Percentiles rank a stretch among this genome's conserved stretches.
Evolutionary conservation across 345 rosid genomes (phyloP).

Genomic region (Excoecaria agallocha): DNA sequence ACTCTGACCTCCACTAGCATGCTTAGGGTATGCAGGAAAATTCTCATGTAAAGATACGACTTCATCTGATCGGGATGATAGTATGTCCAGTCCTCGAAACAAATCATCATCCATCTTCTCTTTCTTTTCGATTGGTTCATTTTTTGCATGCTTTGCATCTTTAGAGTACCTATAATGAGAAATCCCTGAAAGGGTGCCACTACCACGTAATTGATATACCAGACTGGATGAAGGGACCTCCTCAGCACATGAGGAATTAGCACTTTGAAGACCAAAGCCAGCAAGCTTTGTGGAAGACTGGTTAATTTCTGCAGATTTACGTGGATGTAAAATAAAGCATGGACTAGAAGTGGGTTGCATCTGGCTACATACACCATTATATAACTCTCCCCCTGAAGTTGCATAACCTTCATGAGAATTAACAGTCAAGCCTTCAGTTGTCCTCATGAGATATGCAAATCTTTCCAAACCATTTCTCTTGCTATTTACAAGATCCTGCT

Average conservation of each 20-base stretch:
- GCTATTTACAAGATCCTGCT: constrained; percentile 20
- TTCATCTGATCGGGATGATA: constrained; percentile 22
- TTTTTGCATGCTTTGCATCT: constrained; percentile 21
- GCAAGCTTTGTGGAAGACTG: constrained; percentile 14
- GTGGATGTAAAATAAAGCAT: constrained; percentile 16
- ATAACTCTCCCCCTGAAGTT: constrained; percentile 14
- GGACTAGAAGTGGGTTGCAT: constrained; percentile 19
- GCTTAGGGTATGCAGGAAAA: constrained; percentile 23
- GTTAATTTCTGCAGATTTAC: constrained; percentile 17
- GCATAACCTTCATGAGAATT: constrained; percentile 23
- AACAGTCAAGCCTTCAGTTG: constrained; percentile 12
- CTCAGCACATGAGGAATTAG: constrained; percentile 31
- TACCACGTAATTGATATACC: constrained; percentile 22
- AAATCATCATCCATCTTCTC: constrained; percentile 29
- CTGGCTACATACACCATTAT: constrained; percentile 14
- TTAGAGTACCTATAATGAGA: constrained; percentile 14
- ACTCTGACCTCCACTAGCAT: constrained; percentile 28
- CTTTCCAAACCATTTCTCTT: constrained; percentile 17
- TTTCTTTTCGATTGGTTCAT: constrained; percentile 26
- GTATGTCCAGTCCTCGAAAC: constrained; percentile 31
- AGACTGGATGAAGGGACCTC: constrained; percentile 26
- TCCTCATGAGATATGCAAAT: constrained; percentile 19
- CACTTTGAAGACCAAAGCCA: constrained; percentile 16
- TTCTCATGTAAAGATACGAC: constrained; percentile 24
- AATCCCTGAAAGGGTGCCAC: constrained; percentile 26